Base-by-base conservation (phyloP, 345 rosid genomes). In the Microcos paniculata region DNA sequence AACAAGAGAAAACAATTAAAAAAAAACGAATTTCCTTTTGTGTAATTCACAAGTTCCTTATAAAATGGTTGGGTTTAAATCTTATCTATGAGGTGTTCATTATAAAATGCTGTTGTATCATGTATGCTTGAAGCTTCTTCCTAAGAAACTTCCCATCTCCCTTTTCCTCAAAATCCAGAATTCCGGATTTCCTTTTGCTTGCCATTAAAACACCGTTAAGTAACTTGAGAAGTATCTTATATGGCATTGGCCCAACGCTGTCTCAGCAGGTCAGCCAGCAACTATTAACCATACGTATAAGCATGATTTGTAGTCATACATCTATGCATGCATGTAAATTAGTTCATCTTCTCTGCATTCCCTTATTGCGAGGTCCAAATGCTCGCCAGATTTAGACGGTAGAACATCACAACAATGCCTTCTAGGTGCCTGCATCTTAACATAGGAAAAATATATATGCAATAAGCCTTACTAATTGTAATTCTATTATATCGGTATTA, bases 401-500 rank as follows among this genome's bases (percentile, higher is more conserved):
- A 90, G 82, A 26, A 92, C 81, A 43, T 96, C 92, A 79, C 98
- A 96, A 33, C 99, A 96, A 1, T 93, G 97, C 78, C 99, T 82
- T 77, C 97, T 89, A 0, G 97, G 98, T 43, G 96, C 94, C 76
- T 61, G 81, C 82, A 96, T 76, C 97, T 90, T 79, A 65, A 82
- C 2, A 3, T 40, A 75, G 38, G 51, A 7, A 35, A 71, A 61
- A 73, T 57, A 69, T 11, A 24, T n/a, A n/a, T n/a, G n/a, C 8
- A 15, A 24, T n/a, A 48, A 48, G 56, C 18, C 24, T 77, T 13
- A 5, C 45, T 69, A 28, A 28, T 1, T 72, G 40, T 42, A 59
- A 23, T 58, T n/a, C n/a, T 0, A 43, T 16, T 16, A 56, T 30
- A 28, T n/a, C 11, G 7, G 1, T 2, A 30, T 43, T 10, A 9